These are phyloP conservation scores for Entrophospora sp. DNA, from an alignment of 192 early-diverging fungal species.

Conservation along the genomic window DNA sequence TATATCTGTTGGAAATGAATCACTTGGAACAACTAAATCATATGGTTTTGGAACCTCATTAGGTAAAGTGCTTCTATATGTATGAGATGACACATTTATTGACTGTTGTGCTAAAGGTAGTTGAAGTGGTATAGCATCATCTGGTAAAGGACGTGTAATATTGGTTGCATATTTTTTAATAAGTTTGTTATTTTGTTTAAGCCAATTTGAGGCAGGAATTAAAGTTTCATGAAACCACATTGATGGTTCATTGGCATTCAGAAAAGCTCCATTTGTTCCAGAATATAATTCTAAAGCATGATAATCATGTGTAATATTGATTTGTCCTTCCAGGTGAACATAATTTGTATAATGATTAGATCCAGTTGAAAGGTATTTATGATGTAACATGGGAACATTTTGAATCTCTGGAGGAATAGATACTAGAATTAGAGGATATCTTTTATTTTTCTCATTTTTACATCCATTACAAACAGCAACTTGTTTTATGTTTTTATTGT, in stretches of 20 bases:
- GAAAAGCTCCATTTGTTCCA: not conserved
- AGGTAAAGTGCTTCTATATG: no score
- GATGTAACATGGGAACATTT: not conserved
- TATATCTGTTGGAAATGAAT: not conserved
- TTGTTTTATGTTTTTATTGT: no score
- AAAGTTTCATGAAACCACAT: not conserved
- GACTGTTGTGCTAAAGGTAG: no score
- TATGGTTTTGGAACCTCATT: not conserved
- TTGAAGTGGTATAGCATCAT: not conserved
- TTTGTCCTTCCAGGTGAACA: not conserved
- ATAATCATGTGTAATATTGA: not conserved
- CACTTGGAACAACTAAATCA: not conserved
- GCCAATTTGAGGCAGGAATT: not conserved
- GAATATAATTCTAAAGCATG: not conserved
- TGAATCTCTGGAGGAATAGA: not conserved
- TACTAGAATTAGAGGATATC: not conserved
- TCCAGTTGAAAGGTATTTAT: not conserved
- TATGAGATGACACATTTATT: no score
- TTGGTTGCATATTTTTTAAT: not conserved
- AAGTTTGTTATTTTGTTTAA: not conserved
- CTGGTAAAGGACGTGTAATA: not conserved
- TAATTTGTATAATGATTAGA: not conserved
- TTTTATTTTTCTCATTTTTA: no score
- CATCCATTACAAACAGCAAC: no score
- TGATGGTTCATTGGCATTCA: not conserved